These are phyloP conservation scores for Malus domestica DNA, from an alignment of 306 rosid genomes.

Conservation along the genomic window ASM211411v1 NC_041801.1:14587001-14587500, in stretches of 20 bases:
- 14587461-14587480: not conserved
- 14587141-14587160: not conserved
- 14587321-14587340: too few species aligned
- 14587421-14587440: too few species aligned
- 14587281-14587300: too few species aligned
- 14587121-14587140: not conserved
- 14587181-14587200: too few species aligned
- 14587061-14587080: not conserved
- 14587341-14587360: too few species aligned
- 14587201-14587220: too few species aligned
- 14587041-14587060: not conserved
- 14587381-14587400: too few species aligned
- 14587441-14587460: not conserved
- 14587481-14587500: not conserved
- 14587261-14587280: too few species aligned
- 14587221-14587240: not conserved
- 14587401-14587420: too few species aligned
- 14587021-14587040: not conserved
- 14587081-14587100: not conserved
- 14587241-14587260: too few species aligned
- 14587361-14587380: too few species aligned
- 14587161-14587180: not conserved
- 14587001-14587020: not conserved
- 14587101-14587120: not conserved
- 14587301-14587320: too few species aligned